Evolutionary conservation across 306 rosid species (phyloP).

Genomic region (Amphicarpaea edgeworthii): DNA sequence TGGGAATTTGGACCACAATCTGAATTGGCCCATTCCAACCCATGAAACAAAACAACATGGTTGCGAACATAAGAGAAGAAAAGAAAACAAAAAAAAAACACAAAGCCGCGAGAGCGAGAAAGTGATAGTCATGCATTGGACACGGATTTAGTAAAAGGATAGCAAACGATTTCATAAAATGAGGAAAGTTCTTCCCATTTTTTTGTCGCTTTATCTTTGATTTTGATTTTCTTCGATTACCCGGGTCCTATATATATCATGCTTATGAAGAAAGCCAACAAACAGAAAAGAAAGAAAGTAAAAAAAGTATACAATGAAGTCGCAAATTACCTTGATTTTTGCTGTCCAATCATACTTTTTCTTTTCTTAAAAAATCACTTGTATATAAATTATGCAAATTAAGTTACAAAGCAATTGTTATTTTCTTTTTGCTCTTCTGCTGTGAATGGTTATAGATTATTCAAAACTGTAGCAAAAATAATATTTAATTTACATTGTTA

Average conservation of each 20-base stretch:
- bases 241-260: background rate
- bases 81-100: background rate
- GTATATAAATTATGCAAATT: background rate
- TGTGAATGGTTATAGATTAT: background rate
- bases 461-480: background rate
- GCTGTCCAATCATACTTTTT: conserved; percentile 4
- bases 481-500: background rate
- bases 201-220: conserved; percentile 17
- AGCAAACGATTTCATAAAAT: conserved; percentile 5
- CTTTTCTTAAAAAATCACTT: background rate
- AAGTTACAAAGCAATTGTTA: background rate
- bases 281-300: background rate
- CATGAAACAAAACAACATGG: background rate
- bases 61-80: background rate
- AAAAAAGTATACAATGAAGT: background rate
- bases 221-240: conserved; percentile 15
- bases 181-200: conserved; percentile 43
- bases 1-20: too few species aligned
- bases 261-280: conserved; percentile 26
- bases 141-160: conserved; percentile 11
- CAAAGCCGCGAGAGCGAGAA: background rate
- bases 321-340: background rate
- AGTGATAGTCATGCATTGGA: background rate
- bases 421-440: background rate
- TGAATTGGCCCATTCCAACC: too few species aligned